Conservation (phyloP, 306 rosid species). For the barrel medic (Medicago truncatula) region DNA sequence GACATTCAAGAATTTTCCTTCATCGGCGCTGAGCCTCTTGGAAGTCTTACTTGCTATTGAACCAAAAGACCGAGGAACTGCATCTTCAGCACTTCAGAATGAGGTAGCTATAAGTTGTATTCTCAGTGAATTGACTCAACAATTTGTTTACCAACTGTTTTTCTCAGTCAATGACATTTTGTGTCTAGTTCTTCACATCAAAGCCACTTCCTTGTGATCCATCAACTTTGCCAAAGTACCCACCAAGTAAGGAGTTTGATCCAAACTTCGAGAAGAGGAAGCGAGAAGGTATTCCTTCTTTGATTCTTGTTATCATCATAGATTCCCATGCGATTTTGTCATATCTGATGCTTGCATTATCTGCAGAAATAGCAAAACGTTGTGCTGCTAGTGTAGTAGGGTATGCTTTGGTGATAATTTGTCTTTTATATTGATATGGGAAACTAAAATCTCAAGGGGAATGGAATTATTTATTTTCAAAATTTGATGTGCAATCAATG, state of each 20-base stretch:
- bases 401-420: slow-evolving; percentile 30
- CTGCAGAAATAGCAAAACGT: slow-evolving; percentile 20
- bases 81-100: slow-evolving; percentile 76
- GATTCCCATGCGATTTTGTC: slow-evolving; percentile 15
- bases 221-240: slow-evolving; percentile 73
- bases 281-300: slow-evolving; percentile 66
- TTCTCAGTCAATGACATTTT: slow-evolving; percentile 34
- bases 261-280: slow-evolving; percentile 72
- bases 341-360: slow-evolving; percentile 27
- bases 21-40: slow-evolving; percentile 62
- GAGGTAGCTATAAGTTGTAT: slow-evolving; percentile 59
- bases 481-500: neutral
- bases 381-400: neutral
- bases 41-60: slow-evolving; percentile 83
- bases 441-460: slow-evolving; percentile 21
- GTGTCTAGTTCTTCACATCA: slow-evolving; percentile 71
- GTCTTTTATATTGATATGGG: slow-evolving; percentile 1
- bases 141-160: slow-evolving; percentile 9
- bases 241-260: slow-evolving; percentile 91
- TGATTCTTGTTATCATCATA: slow-evolving; percentile 17
- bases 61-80: slow-evolving; percentile 73
- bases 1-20: slow-evolving; percentile 70
- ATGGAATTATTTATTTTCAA: slow-evolving; percentile 28
- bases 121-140: slow-evolving; percentile 17
- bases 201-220: slow-evolving; percentile 80